Percentiles rank a stretch among this genome's conserved stretches.
Evolutionary conservation across 202 grass and related monocot species (phyloP).

Genomic region (Carex sylvatica): DNA sequence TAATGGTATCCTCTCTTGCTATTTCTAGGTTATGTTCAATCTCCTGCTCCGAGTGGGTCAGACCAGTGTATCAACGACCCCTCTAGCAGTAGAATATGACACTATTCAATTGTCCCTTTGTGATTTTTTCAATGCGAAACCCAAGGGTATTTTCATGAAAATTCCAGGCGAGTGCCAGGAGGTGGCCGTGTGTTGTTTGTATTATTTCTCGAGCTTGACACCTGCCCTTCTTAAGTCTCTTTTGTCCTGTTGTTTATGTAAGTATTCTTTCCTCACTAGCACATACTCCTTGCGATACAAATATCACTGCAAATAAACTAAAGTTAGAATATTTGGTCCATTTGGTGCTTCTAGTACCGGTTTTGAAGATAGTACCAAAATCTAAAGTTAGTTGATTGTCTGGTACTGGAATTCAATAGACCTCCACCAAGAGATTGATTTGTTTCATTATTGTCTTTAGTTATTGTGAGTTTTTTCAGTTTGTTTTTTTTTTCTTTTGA

Average conservation of each 20-base stretch:
- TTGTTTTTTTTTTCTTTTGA: slow-evolving; percentile 8
- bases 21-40: slow-evolving; percentile 59
- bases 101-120: slow-evolving; percentile 37
- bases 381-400: background rate
- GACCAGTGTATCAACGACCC: slow-evolving; percentile 25
- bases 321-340: background rate
- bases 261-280: slow-evolving; percentile 24
- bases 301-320: background rate
- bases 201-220: slow-evolving; percentile 68
- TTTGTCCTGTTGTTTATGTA: slow-evolving; percentile 81
- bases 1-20: background rate
- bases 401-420: background rate
- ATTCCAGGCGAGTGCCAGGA: slow-evolving; percentile 61
- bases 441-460: background rate
- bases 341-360: background rate
- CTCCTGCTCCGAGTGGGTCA: slow-evolving; percentile 71
- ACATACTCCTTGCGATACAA: background rate
- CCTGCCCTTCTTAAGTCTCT: slow-evolving; percentile 58
- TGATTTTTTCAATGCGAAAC: slow-evolving; percentile 65
- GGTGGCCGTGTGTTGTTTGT: slow-evolving; percentile 70
- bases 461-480: slow-evolving; percentile 2
- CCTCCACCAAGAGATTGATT: background rate
- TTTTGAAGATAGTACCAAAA: background rate
- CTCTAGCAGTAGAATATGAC: slow-evolving; percentile 37
- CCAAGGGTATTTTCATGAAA: slow-evolving; percentile 74